Percentiles rank a stretch among this genome's conserved stretches.
Conservation (phyloP, 2,329 filamentous ascomycete species). For the Exophiala mesophila region DNA sequence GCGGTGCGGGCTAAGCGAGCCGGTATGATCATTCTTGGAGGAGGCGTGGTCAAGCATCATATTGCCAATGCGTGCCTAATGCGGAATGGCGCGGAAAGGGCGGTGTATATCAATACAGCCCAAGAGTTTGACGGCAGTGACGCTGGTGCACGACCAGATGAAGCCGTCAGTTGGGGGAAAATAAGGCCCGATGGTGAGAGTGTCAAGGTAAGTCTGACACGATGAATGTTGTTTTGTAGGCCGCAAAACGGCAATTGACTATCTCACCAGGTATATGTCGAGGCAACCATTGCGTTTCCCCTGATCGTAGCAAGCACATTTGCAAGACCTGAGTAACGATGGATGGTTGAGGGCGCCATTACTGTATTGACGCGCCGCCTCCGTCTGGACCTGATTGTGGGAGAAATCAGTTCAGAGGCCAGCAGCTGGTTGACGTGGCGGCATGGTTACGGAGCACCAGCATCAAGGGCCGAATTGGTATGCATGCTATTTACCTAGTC, state of each 20-base stretch:
- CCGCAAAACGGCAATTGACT: conserved; percentile 2
- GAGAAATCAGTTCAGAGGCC: too few species aligned
- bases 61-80: conserved; percentile 97
- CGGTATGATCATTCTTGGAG: conserved; percentile 93
- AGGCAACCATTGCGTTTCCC: conserved; percentile 63
- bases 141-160: conserved; percentile 88
- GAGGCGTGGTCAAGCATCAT: conserved; percentile 95
- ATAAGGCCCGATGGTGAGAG: conserved; percentile 83
- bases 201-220: conserved; percentile 68
- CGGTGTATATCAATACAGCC: conserved; percentile 95
- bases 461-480: too few species aligned
- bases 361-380: too few species aligned
- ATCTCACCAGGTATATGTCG: conserved; percentile 52
- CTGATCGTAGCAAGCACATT: conserved; percentile 42
- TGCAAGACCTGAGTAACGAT: conserved; percentile 16
- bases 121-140: conserved; percentile 98
- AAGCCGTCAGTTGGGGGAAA: conserved; percentile 98
- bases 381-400: too few species aligned
- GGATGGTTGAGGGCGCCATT: too few species aligned
- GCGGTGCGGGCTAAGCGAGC: conserved; percentile 80
- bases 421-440: too few species aligned
- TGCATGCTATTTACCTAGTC: too few species aligned
- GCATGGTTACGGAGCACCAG: too few species aligned
- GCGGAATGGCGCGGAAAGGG: conserved; percentile 94
- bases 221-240: background rate